A percentile compares a stretch with the other conserved stretches of the same genome.
phyloP scores from a whole-genome alignment of 1,139 yeast species.

The Tardiomyces blankii region DNA sequence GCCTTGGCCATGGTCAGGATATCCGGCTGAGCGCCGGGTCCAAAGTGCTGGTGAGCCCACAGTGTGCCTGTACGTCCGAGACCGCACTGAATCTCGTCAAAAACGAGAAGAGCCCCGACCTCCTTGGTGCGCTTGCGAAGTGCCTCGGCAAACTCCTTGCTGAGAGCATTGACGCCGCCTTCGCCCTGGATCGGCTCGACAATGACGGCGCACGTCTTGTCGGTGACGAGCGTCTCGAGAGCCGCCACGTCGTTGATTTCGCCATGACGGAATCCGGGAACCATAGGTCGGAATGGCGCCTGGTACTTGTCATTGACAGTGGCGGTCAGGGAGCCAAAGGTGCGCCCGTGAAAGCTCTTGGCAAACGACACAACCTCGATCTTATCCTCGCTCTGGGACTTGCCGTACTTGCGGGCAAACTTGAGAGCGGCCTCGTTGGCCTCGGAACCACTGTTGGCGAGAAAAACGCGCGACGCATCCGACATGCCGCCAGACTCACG shows the following conservation, averaged over 20 bases:
- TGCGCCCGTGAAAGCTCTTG: constrained; percentile 88
- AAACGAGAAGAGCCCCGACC: constrained; percentile 67
- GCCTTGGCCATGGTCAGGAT: constrained; percentile 92
- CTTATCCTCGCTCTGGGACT: constrained; percentile 38
- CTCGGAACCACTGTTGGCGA: constrained; percentile 91
- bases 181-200: constrained; percentile 98
- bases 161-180: constrained; percentile 77
- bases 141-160: constrained; percentile 49
- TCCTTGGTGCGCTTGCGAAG: constrained; percentile 59
- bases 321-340: constrained; percentile 86
- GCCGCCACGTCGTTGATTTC: constrained; percentile 47
- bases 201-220: constrained; percentile 82
- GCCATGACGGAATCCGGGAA: constrained; percentile 71
- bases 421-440: constrained; percentile 97
- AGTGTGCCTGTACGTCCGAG: constrained; percentile 84
- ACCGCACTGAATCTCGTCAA: constrained; percentile 96
- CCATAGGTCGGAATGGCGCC: constrained; percentile 76
- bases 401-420: constrained; percentile 82
- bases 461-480: constrained; percentile 71
- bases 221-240: constrained; percentile 47
- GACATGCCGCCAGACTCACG: constrained; percentile 64
- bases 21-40: constrained; percentile 81
- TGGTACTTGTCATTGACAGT: constrained; percentile 92
- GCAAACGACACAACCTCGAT: constrained; percentile 74
- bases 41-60: constrained; percentile 82